phyloP scores from a whole-genome alignment of 2,329 filamentous ascomycete genomes.

The Exserohilum rostratum region DNA sequence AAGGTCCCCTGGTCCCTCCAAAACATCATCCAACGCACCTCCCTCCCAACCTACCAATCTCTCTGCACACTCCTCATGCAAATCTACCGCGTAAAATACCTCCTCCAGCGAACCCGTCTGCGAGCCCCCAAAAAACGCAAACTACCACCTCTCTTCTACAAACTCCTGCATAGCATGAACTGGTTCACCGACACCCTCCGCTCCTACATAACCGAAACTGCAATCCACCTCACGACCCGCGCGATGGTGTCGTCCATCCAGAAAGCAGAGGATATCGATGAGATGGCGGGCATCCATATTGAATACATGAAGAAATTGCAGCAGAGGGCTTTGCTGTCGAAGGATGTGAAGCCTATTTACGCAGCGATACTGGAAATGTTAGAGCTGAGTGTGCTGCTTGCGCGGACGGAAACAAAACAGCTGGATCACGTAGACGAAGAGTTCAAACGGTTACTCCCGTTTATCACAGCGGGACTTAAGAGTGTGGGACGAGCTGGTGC shows the following conservation, averaged over 20 bases:
- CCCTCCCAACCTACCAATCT: slow-evolving; percentile 70
- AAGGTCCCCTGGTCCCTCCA: slow-evolving; percentile 63
- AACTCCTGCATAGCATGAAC: slow-evolving; percentile 70
- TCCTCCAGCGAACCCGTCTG: slow-evolving; percentile 62
- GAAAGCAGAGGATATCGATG: slow-evolving; percentile 74
- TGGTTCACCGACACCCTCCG: slow-evolving; percentile 80
- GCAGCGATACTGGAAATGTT: slow-evolving; percentile 76
- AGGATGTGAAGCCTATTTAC: slow-evolving; percentile 71
- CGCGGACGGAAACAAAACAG: slow-evolving; percentile 60
- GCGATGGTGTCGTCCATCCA: slow-evolving; percentile 64
- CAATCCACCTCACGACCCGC: slow-evolving; percentile 66
- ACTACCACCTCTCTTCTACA: slow-evolving; percentile 46
- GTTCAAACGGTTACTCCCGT: slow-evolving; percentile 70
- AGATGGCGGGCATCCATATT: slow-evolving; percentile 75
- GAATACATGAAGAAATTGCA: slow-evolving; percentile 67
- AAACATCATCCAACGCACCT: slow-evolving; percentile 74
- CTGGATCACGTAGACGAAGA: slow-evolving; percentile 59
- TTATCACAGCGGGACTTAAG: slow-evolving; percentile 74
- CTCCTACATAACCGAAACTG: slow-evolving; percentile 76
- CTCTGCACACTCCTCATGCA: slow-evolving; percentile 81
- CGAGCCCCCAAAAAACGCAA: slow-evolving; percentile 13
- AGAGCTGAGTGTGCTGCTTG: slow-evolving; percentile 74
- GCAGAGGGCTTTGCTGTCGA: slow-evolving; percentile 72
- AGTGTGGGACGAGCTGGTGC: slow-evolving; percentile 76
- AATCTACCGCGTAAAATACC: slow-evolving; percentile 70